These are phyloP conservation scores for Plantago elongata DNA, from an alignment of 257 asterid genomes.

Conservation along the genomic window DNA sequence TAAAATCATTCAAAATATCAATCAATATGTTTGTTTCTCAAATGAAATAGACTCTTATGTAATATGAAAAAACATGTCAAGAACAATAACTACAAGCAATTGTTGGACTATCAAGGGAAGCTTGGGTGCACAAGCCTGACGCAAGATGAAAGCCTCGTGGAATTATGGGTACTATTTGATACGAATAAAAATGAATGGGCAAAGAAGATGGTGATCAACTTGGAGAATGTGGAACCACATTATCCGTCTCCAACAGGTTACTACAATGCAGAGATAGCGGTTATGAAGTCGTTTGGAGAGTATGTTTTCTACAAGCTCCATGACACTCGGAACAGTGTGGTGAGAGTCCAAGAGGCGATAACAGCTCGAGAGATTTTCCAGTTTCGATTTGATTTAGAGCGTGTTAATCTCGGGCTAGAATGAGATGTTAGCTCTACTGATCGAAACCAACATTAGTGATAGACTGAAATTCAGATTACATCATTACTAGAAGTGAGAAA, in stretches of 20 bases:
- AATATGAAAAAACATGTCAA: no score
- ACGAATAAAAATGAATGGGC: background rate
- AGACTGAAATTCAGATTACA: no score
- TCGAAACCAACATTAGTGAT: no score
- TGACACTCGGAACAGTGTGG: background rate
- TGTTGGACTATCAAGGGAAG: constrained; percentile 15
- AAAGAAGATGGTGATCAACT: constrained; percentile 1
- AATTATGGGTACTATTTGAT: background rate
- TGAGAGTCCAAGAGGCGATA: background rate
- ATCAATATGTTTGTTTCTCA: no score
- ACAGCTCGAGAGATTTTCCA: constrained; percentile 2
- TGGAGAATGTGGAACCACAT: background rate
- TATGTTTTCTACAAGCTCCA: background rate
- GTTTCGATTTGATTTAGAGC: constrained; percentile 17
- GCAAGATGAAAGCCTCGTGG: background rate
- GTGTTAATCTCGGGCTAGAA: no score
- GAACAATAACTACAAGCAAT: background rate
- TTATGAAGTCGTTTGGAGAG: background rate
- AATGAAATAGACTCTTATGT: no score
- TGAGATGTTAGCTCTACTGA: no score
- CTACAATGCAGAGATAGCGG: constrained; percentile 1
- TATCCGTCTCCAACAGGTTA: background rate
- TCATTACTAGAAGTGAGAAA: no score
- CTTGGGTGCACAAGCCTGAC: constrained; percentile 11
- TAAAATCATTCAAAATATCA: no score